phyloP scores from a whole-genome alignment of 192 early-diverging fungal species.

The Anaeromyces robustus region DNA sequence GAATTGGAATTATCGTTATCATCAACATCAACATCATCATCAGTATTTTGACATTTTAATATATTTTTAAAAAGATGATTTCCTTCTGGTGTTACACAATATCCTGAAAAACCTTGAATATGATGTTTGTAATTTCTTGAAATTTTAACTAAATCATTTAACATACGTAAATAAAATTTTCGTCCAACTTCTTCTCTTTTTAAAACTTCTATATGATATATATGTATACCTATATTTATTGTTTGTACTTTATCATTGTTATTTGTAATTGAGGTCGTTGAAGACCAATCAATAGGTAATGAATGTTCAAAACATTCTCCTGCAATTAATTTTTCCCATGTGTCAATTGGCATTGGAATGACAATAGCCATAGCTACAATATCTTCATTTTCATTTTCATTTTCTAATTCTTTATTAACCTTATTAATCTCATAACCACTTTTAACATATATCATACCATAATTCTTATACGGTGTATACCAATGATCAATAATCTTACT shows the following conservation, averaged over 20 bases:
- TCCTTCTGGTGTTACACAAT: neutral
- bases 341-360: neutral
- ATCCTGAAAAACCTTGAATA: neutral
- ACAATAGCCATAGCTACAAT: neutral
- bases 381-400: neutral
- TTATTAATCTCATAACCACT: too few relatives aligned
- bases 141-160: neutral
- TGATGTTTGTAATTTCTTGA: neutral
- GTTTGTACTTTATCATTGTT: too few relatives aligned
- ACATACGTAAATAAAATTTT: neutral
- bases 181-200: neutral
- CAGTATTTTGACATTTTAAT: neutral
- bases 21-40: neutral
- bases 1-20: neutral
- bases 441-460: neutral
- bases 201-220: neutral
- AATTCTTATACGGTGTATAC: neutral
- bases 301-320: neutral
- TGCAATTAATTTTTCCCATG: neutral
- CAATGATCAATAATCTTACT: neutral
- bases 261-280: neutral
- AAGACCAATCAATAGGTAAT: neutral
- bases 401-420: too few relatives aligned
- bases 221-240: neutral
- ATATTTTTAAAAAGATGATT: neutral